Evolutionary conservation across 805 yeast genomes (phyloP).

Genomic region (Ogataea trehaloabstinens): DNA sequence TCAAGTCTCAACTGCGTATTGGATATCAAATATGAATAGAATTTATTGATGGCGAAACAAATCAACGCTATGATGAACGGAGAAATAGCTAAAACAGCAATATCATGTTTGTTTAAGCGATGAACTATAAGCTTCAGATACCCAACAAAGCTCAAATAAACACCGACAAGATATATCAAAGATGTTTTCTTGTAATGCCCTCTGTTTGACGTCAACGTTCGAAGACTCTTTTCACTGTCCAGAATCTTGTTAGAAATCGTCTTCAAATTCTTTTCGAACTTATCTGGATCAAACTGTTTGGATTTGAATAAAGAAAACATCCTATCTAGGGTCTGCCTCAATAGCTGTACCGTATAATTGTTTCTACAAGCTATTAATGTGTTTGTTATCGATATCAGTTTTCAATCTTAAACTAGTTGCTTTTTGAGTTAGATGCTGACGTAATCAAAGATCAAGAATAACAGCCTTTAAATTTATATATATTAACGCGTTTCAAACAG

Average conservation of each 20-base stretch:
- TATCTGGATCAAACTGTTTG: conserved; percentile 39
- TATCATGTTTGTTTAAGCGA: conserved; percentile 2
- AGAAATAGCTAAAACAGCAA: conserved; percentile 4
- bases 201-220: conserved; percentile 14
- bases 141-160: conserved; percentile 24
- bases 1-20: conserved; percentile 24
- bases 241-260: conserved; percentile 35
- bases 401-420: neutral
- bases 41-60: conserved; percentile 13
- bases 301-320: conserved; percentile 28
- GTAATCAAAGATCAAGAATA: no score
- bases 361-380: neutral
- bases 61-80: conserved; percentile 17
- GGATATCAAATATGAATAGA: conserved; percentile 20
- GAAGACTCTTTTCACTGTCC: conserved; percentile 22
- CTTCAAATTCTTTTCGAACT: conserved; percentile 43
- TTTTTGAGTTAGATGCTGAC: no score
- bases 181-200: conserved; percentile 15
- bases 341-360: conserved; percentile 2
- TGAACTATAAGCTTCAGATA: conserved; percentile 17
- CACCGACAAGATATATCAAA: conserved; percentile 17
- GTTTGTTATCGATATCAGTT: neutral
- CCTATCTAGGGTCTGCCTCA: no score
- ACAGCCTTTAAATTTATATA: no score
- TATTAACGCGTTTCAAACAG: no score